Evolutionary conservation across 1,284 basidiomycete species (phyloP).

Genomic region (Moesziomyces antarcticus): DNA sequence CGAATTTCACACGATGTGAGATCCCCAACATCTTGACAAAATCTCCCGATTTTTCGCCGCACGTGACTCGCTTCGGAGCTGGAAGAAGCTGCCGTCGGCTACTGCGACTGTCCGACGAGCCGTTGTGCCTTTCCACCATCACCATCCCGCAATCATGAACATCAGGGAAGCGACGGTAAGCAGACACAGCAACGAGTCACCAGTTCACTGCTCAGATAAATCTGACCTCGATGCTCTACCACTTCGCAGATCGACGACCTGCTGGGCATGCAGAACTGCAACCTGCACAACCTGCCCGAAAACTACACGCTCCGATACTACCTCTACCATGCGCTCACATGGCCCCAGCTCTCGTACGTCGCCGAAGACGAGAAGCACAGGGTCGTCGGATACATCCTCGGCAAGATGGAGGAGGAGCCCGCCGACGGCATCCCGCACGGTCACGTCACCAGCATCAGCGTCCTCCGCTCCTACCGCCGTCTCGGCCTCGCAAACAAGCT

Average conservation of each 20-base stretch:
- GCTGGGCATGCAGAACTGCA: slow-evolving; percentile 66
- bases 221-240: background rate
- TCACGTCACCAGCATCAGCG: slow-evolving; percentile 67
- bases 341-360: slow-evolving; percentile 94
- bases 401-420: slow-evolving; percentile 78
- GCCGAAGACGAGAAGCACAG: slow-evolving; percentile 88
- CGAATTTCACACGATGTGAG: background rate
- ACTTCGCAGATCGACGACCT: slow-evolving; percentile 58
- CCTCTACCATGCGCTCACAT: slow-evolving; percentile 86
- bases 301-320: slow-evolving; percentile 70
- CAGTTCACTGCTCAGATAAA: background rate
- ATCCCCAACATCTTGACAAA: too few species aligned
- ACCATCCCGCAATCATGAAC: slow-evolving; percentile 18
- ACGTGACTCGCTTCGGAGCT: too few species aligned
- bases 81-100: too few species aligned
- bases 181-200: background rate
- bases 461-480: slow-evolving; percentile 63
- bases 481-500: slow-evolving; percentile 66
- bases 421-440: slow-evolving; percentile 66
- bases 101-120: too few species aligned
- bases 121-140: background rate
- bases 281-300: slow-evolving; percentile 66
- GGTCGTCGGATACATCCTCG: slow-evolving; percentile 92
- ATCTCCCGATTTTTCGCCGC: too few species aligned
- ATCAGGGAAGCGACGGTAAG: slow-evolving; percentile 27